A percentile compares a stretch with the other conserved stretches of the same genome.
These are phyloP conservation scores for Leccinum fuscescens DNA, from an alignment of 1,284 basidiomycete species.

Conservation along the genomic window DNA sequence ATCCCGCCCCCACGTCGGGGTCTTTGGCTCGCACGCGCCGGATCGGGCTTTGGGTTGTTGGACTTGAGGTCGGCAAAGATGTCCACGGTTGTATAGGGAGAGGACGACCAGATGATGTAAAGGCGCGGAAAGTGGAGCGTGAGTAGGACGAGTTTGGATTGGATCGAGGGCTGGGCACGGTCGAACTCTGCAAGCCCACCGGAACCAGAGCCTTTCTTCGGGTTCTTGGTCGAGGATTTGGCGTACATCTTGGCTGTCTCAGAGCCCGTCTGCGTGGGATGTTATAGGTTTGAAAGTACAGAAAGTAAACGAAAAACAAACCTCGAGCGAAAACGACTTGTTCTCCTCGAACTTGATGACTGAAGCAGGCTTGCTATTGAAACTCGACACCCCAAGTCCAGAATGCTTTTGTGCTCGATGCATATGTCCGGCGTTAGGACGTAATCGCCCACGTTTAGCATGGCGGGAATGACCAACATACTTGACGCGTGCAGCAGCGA, in stretches of 20 bases:
- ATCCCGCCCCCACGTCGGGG: slow-evolving; percentile 62
- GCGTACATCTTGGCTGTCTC: slow-evolving; percentile 64
- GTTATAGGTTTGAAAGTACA: not conserved
- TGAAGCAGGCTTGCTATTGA: too few relatives aligned
- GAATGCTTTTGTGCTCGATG: too few relatives aligned
- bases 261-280: slow-evolving; percentile 45
- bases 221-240: slow-evolving; percentile 52
- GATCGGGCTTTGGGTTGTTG: slow-evolving; percentile 84
- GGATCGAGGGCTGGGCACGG: slow-evolving; percentile 48
- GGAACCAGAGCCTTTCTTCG: slow-evolving; percentile 47
- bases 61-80: slow-evolving; percentile 92
- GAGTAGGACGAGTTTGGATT: slow-evolving; percentile 79
- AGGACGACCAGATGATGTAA: slow-evolving; percentile 96
- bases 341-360: slow-evolving; percentile 97
- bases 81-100: slow-evolving; percentile 88
- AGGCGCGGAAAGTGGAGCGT: slow-evolving; percentile 88
- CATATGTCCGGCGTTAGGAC: too few relatives aligned
- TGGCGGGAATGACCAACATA: too few relatives aligned
- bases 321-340: slow-evolving; percentile 90
- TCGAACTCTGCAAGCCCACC: slow-evolving; percentile 39
- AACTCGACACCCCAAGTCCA: too few relatives aligned
- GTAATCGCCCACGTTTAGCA: too few relatives aligned
- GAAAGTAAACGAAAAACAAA: slow-evolving; percentile 35
- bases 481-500: slow-evolving; percentile 30
- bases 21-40: slow-evolving; percentile 68